Evolutionary conservation across 140 eudicot genomes (phyloP), one percentile per base, ranked within the genome.

Genomic region (Anethum foeniculum): DNA sequence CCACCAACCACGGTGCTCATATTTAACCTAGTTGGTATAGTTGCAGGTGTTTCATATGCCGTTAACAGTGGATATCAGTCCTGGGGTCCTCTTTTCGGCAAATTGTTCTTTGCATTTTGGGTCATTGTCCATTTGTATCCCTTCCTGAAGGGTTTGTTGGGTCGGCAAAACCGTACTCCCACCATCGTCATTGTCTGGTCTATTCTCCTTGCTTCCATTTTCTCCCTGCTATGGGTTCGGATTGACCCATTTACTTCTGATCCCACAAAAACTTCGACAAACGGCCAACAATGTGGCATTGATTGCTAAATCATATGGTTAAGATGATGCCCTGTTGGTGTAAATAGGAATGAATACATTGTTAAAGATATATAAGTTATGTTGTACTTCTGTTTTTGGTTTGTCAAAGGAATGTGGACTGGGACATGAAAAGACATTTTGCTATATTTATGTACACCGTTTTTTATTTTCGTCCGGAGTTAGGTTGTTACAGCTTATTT

Each of bases 161-260:
- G 92, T 25, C 82, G 90, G 15, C 90, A 86, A 60, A 89, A 89
- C 71, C 83, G 92, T 44, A 89, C 90, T 4, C 90, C 92, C 6
- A 89, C 92, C 5, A 86, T 89, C 14, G 90, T 89, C 73, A 86
- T 88, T 15, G 90, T 89, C 81, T 89, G 92, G 92, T 86, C 92
- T 5, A 86, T 89, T 77, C 90, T 89, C 60, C 90, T 89, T 71
- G 92, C 92, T 49, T 89, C 88, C 32, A 86, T 86, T 28, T 89
- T 84, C 87, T 89, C 92, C 30, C 81, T 89, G 65, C 69, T 89
- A 44, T 89, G 92, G 92, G 90, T 89, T 52, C 79, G 90, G n/a
- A 86, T 89, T 10, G 92, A 89, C 44, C 92, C 92, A 11, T 89
- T 86, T 25, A 83, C 88, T 2, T 39, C 85, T 0, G 86, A 86